Evolutionary conservation across 257 asterid genomes (phyloP).

Genomic region (Fraxinus excelsior): DNA sequence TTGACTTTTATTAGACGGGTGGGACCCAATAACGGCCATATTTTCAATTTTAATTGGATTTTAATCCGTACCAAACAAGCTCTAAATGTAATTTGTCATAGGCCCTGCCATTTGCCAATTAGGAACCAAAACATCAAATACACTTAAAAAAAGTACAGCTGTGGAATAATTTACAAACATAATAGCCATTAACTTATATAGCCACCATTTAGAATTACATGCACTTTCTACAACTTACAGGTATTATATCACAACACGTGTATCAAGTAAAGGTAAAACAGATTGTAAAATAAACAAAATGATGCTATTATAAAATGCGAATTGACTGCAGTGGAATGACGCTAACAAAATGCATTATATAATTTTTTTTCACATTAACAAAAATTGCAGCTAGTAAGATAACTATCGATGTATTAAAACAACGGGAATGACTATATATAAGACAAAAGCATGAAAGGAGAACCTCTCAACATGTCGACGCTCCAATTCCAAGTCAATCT

Average conservation of each 20-base stretch:
- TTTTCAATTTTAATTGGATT: no score
- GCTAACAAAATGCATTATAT: neutral
- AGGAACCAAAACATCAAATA: constrained; percentile 2
- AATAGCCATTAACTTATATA: neutral
- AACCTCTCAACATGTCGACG: constrained; percentile 79
- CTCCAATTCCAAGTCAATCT: constrained; percentile 88
- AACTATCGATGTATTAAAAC: neutral
- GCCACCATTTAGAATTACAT: neutral
- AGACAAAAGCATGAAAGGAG: constrained; percentile 9
- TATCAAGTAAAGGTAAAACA: neutral
- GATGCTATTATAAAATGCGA: neutral
- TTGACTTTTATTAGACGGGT: no score
- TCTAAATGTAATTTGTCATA: no score
- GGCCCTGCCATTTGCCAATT: neutral
- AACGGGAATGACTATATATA: neutral
- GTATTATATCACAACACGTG: neutral
- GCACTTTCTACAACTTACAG: neutral
- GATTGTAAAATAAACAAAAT: neutral
- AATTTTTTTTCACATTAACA: no score
- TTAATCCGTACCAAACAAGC: no score
- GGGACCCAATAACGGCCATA: no score
- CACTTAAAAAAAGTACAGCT: constrained; percentile 4
- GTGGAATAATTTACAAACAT: neutral
- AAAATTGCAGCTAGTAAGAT: neutral
- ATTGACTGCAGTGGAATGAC: neutral